A percentile compares a stretch with the other conserved stretches of the same genome.
These are phyloP conservation scores for Cornus controversa DNA, from an alignment of 148 eudicot species.

Conservation along the genomic window DNA sequence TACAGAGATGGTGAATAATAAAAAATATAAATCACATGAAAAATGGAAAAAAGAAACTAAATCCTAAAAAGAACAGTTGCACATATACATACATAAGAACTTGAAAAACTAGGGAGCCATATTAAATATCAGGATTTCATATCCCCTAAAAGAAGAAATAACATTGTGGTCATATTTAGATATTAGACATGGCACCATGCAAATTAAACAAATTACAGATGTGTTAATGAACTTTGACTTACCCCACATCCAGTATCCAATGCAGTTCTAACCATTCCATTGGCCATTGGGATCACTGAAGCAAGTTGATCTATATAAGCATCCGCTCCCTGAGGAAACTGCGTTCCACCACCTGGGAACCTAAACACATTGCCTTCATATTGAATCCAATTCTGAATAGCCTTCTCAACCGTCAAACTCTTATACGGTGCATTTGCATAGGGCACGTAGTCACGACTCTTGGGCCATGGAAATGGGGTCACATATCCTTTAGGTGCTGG, in stretches of 20 bases:
- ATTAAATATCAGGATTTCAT: background rate
- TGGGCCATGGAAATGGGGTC: constrained; percentile 55
- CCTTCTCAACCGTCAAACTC: constrained; percentile 59
- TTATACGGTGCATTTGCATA: constrained; percentile 57
- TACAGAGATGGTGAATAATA: background rate
- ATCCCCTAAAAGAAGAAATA: background rate
- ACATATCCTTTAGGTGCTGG: constrained; percentile 60
- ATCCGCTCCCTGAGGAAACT: constrained; percentile 60
- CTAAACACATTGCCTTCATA: constrained; percentile 56
- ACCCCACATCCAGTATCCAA: constrained; percentile 65
- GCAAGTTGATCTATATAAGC: constrained; percentile 48
- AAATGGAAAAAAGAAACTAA: background rate
- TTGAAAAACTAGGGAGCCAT: background rate
- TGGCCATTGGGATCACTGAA: constrained; percentile 45
- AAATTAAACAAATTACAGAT: no score
- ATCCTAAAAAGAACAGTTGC: background rate
- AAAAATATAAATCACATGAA: background rate
- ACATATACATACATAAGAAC: background rate
- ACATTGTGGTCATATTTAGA: no score
- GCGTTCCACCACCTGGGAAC: constrained; percentile 67
- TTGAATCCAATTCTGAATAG: constrained; percentile 59
- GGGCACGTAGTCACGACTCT: constrained; percentile 57
- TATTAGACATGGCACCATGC: no score
- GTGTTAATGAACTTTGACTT: constrained; percentile 16
- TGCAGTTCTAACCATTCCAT: constrained; percentile 53